phyloP scores from a whole-genome alignment of 176 grass and related monocot species.

The Juncus effusus region DNA sequence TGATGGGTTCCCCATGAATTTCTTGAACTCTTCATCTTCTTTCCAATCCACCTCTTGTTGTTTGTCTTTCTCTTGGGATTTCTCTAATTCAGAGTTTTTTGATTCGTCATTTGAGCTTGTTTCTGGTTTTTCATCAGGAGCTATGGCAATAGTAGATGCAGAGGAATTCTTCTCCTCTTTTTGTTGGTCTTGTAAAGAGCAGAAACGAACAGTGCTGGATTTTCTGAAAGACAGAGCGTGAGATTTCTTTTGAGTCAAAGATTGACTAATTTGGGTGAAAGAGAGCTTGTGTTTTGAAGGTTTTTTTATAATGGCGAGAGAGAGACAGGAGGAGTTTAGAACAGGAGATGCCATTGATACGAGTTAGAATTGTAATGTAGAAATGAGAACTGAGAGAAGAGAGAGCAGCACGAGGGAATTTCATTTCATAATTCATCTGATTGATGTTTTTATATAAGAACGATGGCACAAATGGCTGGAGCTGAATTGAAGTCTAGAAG shows the following conservation, averaged over 20 bases:
- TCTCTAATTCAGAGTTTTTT: slow-evolving; percentile 4
- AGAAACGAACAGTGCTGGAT: slow-evolving; percentile 44
- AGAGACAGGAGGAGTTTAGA: slow-evolving; percentile 6
- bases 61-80: slow-evolving; percentile 37
- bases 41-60: slow-evolving; percentile 98
- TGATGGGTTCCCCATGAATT: slow-evolving; percentile 96
- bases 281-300: slow-evolving; percentile 7
- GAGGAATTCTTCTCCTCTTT: slow-evolving; percentile 27
- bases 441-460: slow-evolving; percentile 3
- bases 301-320: background rate
- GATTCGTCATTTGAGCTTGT: background rate
- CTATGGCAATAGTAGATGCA: slow-evolving; percentile 29
- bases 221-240: background rate
- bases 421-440: background rate
- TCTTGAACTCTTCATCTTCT: slow-evolving; percentile 96
- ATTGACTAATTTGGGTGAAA: background rate
- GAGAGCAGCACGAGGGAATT: background rate
- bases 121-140: slow-evolving; percentile 23
- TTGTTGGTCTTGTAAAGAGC: slow-evolving; percentile 40
- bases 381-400: background rate
- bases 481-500: slow-evolving; percentile 37
- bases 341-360: slow-evolving; percentile 20
- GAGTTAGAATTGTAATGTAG: background rate
- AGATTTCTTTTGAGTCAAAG: slow-evolving; percentile 20
- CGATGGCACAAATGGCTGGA: background rate